These are phyloP conservation scores for Lachnellula occidentalis DNA, from an alignment of 2,329 filamentous ascomycete genomes.

Conservation along the genomic window DNA sequence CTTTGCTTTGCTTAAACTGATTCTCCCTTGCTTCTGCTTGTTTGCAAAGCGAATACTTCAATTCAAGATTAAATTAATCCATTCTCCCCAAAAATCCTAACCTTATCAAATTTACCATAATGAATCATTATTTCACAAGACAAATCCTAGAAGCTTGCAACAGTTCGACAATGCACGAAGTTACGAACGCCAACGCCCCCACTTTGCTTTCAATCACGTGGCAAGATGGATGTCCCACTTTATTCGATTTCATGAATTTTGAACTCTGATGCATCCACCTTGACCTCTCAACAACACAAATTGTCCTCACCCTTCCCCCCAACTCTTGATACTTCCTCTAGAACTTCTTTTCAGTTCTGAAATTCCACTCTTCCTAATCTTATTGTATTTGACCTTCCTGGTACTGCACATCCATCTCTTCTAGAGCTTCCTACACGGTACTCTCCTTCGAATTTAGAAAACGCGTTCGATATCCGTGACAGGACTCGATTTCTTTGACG, in stretches of 20 bases:
- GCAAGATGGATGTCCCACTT: too few species aligned
- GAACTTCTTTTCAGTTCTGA: slow-evolving; percentile 22
- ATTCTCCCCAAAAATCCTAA: too few species aligned
- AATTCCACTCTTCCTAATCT: slow-evolving; percentile 22
- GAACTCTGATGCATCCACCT: slow-evolving; percentile 7
- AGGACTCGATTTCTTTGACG: slow-evolving; percentile 21
- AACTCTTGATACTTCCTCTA: slow-evolving; percentile 14
- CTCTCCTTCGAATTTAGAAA: slow-evolving; percentile 13
- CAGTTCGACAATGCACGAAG: too few species aligned
- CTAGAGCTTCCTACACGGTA: slow-evolving; percentile 8
- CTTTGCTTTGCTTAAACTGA: too few species aligned
- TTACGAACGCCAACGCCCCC: too few species aligned
- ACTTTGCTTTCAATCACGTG: too few species aligned
- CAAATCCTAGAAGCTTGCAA: too few species aligned
- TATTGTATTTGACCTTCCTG: slow-evolving; percentile 20
- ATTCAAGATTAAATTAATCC: too few species aligned
- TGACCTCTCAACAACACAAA: slow-evolving; percentile 12
- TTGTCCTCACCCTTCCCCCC: slow-evolving; percentile 9
- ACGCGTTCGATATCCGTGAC: slow-evolving; percentile 28
- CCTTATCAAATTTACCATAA: too few species aligned
- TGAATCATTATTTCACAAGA: too few species aligned
- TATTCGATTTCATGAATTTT: slow-evolving; percentile 11
- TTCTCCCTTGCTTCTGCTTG: too few species aligned
- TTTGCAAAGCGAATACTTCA: too few species aligned
- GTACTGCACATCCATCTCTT: slow-evolving; percentile 15